phyloP scores from a whole-genome alignment of 371 early-diverging fungal species.

The Mucor velutinosus region DNA sequence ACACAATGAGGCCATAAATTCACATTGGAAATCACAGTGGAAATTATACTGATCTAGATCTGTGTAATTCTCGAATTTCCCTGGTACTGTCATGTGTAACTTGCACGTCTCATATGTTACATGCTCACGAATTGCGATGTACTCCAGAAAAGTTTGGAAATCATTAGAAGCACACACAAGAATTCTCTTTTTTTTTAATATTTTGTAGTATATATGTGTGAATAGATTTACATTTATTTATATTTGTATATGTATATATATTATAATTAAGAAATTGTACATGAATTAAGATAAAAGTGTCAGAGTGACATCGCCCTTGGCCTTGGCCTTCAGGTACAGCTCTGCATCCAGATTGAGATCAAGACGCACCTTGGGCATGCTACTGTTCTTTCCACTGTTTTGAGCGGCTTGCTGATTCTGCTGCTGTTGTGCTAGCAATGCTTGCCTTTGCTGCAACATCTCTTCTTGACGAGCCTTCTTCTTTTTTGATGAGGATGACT shows the following conservation, averaged over 20 bases:
- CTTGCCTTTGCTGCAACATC: conserved; percentile 3
- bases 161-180: neutral
- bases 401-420: conserved; percentile 5
- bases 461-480: neutral
- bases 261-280: neutral
- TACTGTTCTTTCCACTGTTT: conserved; percentile 4
- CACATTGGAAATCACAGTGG: neutral
- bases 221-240: neutral
- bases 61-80: neutral
- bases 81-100: neutral
- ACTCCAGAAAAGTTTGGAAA: neutral
- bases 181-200: neutral
- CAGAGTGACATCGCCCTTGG: conserved; percentile 28
- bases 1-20: neutral
- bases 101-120: neutral
- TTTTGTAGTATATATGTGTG: neutral
- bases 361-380: conserved; percentile 16
- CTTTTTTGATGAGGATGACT: conserved; percentile 1
- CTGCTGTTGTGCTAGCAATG: conserved; percentile 2
- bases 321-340: conserved; percentile 25
- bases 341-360: conserved; percentile 31
- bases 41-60: neutral
- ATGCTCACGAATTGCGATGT: neutral
- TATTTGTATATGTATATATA: neutral
- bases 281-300: conserved; percentile 18